Conservation (phyloP, 2,329 filamentous ascomycete species). For the Exserohilum turcica region DNA sequence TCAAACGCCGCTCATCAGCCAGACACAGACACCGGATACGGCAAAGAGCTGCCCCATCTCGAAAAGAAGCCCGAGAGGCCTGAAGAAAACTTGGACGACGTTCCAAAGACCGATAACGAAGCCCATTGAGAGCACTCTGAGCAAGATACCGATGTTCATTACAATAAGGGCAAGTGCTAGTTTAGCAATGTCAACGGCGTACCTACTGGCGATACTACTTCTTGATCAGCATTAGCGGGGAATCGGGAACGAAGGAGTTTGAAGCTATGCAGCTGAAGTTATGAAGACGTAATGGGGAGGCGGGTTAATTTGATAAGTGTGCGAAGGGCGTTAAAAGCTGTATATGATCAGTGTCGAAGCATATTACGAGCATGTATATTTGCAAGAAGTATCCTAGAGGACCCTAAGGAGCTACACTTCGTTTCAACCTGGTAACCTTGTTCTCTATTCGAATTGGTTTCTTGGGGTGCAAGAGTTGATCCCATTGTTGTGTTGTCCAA, state of each 20-base stretch:
- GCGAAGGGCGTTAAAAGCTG: neutral
- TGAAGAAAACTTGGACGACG: neutral
- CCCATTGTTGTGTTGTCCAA: neutral
- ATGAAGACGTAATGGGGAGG: neutral
- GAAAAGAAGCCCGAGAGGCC: neutral
- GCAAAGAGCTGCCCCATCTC: constrained; percentile 10
- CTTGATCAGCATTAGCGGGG: neutral
- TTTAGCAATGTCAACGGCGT: neutral
- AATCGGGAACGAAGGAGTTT: neutral
- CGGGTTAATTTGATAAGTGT: neutral
- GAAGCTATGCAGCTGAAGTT: too few species aligned
- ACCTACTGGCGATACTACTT: too few species aligned
- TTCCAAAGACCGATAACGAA: neutral
- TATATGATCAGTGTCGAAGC: neutral
- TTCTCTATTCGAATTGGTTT: neutral
- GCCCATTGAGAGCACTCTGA: neutral
- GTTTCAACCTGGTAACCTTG: neutral
- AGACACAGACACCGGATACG: constrained; percentile 3
- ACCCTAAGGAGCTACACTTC: neutral
- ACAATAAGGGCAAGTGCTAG: neutral
- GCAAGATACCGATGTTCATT: neutral
- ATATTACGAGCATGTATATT: constrained; percentile 1
- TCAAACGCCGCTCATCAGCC: constrained; percentile 13
- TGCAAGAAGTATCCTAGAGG: neutral
- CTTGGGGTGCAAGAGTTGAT: neutral